phyloP scores from a whole-genome alignment of 495 filamentous ascomycete genomes.

The Trichocladium uniseriatum region DNA sequence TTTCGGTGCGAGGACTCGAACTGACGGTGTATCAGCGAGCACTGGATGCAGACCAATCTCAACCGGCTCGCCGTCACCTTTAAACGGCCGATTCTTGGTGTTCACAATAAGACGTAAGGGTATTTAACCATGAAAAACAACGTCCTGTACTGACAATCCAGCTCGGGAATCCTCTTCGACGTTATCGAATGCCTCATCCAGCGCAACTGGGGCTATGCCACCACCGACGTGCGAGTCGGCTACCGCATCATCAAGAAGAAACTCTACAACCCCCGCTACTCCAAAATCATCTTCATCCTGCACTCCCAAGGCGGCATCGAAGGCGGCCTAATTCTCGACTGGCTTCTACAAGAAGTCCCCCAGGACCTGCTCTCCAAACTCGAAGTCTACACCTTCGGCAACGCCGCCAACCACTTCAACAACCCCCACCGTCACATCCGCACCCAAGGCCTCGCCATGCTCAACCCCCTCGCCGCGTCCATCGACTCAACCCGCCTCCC shows the following conservation, averaged over 20 bases:
- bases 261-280: slow-evolving; percentile 48
- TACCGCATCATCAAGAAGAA: slow-evolving; percentile 49
- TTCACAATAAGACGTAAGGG: slow-evolving; percentile 67
- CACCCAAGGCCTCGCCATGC: slow-evolving; percentile 15
- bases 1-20: too few species aligned
- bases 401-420: slow-evolving; percentile 81
- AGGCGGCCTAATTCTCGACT: slow-evolving; percentile 64
- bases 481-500: slow-evolving; percentile 16
- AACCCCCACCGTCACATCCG: slow-evolving; percentile 49
- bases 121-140: background rate
- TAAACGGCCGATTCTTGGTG: slow-evolving; percentile 61
- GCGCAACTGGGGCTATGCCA: slow-evolving; percentile 64
- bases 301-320: slow-evolving; percentile 82
- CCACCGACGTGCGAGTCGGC: slow-evolving; percentile 53
- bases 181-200: slow-evolving; percentile 70
- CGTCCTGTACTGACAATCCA: background rate
- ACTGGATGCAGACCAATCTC: slow-evolving; percentile 59
- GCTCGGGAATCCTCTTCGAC: slow-evolving; percentile 60
- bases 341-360: slow-evolving; percentile 67
- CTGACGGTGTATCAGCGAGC: slow-evolving; percentile 24
- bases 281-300: slow-evolving; percentile 67
- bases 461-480: slow-evolving; percentile 19
- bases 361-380: slow-evolving; percentile 56
- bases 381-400: slow-evolving; percentile 81
- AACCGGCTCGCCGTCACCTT: slow-evolving; percentile 67